Percentiles rank a stretch among this genome's conserved stretches.
Evolutionary conservation across 1,284 basidiomycete genomes (phyloP).

Genomic region (Prillingera fragicola): DNA sequence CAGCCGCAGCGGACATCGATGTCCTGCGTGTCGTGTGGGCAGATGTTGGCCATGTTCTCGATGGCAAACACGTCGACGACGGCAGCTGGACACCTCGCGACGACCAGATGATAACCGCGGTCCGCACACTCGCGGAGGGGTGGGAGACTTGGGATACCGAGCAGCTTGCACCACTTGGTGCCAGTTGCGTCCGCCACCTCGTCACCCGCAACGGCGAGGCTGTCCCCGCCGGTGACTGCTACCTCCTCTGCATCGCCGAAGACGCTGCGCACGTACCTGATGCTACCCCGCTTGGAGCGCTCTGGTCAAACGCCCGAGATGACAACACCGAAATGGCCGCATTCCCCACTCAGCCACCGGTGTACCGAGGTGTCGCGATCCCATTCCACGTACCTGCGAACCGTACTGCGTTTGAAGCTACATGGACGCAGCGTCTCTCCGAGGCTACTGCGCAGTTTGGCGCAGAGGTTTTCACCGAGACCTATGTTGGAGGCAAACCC

Average conservation of each 20-base stretch:
- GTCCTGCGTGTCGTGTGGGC: slow-evolving; percentile 39
- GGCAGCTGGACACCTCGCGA: slow-evolving; percentile 9
- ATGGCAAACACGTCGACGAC: slow-evolving; percentile 20
- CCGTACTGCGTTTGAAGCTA: slow-evolving; percentile 17
- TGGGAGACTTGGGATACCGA: slow-evolving; percentile 27
- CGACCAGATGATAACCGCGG: slow-evolving; percentile 5
- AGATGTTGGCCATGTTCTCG: slow-evolving; percentile 40
- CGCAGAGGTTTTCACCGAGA: slow-evolving; percentile 39
- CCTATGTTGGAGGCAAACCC: slow-evolving; percentile 12
- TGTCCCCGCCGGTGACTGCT: slow-evolving; percentile 21
- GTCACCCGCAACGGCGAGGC: slow-evolving; percentile 7
- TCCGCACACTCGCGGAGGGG: slow-evolving; percentile 12
- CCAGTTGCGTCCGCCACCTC: slow-evolving; percentile 30
- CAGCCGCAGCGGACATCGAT: slow-evolving; percentile 22
- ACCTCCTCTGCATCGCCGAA: slow-evolving; percentile 25
- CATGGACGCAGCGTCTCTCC: slow-evolving; percentile 21
- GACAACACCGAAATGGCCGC: neutral
- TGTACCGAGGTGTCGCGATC: slow-evolving; percentile 30
- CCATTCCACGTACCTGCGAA: slow-evolving; percentile 26
- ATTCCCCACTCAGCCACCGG: no score
- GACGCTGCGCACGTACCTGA: slow-evolving; percentile 1
- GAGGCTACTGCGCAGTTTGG: slow-evolving; percentile 16
- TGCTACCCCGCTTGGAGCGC: slow-evolving; percentile 4
- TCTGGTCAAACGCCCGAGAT: slow-evolving; percentile 3
- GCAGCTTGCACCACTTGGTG: slow-evolving; percentile 8